Base-by-base conservation (phyloP, 2,329 filamentous ascomycete genomes). In the Aspergillus pseudonomiae region DNA sequence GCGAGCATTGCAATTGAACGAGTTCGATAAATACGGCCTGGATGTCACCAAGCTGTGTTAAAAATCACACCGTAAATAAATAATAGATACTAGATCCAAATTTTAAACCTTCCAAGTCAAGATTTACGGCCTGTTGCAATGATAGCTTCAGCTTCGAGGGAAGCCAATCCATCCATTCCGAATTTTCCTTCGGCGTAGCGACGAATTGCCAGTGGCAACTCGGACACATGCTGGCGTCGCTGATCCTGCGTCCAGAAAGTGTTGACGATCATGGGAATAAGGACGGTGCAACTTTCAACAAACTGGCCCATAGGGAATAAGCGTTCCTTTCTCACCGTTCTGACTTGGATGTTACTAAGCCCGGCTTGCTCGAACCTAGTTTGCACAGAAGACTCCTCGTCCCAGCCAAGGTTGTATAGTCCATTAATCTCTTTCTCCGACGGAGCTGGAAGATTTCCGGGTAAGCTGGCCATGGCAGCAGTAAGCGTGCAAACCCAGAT, bases 101-200 rank as follows among this genome's bases (percentile, higher is more conserved):
- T 5, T 14, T 14, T 14, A 14, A 34, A 34, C 4, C 3, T 14
- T 36, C 12, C 34, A 36, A 36, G 12, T 36, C 39, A 62, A 28
- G 70, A 57, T 62, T 77, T 78, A 54, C 65, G 68, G 26, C 69
- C 75, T 19, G 69, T 74, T 2, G 73, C 71, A 48, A 78, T 52
- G 61, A 77, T 67, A 9, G 75, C 75, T 19, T 71, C 65, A 60
- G 72, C 64, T 5, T 63, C 57, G 36, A 76, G 62, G 3, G 68
- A 62, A 10, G 65, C 74, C 39, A 14, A 14, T 4, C 34, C 34
- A 14, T 67, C 61, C 30, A 65, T 66, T 11, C 68, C 72, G 45
- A 70, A 75, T 9, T 48, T 65, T 21, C 67, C 66, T 30, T 72
- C 68, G 50, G 75, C 16, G 43, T 72, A 73, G 52, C 64, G 68